Evolutionary conservation across 176 grass and related monocot genomes (phyloP).

Genomic region (Sorghum bicolor): DNA sequence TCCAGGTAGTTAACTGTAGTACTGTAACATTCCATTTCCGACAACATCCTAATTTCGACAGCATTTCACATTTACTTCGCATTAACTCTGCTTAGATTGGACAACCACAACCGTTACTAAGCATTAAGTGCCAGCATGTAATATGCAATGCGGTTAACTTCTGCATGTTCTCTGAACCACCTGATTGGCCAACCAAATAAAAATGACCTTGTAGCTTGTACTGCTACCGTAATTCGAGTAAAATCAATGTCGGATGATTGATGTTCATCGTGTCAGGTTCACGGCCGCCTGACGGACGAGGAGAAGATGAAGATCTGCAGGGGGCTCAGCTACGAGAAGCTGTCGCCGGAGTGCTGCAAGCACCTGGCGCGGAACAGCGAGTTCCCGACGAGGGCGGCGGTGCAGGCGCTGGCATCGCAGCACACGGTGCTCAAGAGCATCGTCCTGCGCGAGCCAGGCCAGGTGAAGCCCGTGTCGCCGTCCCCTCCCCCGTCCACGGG

Average conservation of each 20-base stretch:
- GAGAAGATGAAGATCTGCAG: conserved; percentile 93
- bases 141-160: background rate
- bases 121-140: conserved; percentile 26
- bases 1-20: conserved; percentile 50
- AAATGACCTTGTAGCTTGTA: background rate
- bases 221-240: background rate
- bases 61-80: background rate
- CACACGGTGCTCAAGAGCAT: conserved; percentile 78
- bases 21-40: background rate
- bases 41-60: background rate
- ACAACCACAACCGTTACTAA: background rate
- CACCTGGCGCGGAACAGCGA: conserved; percentile 63
- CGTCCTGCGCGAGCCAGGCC: conserved; percentile 42
- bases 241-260: background rate
- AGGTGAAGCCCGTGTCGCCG: conserved; percentile 27
- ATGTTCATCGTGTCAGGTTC: conserved; percentile 50
- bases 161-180: conserved; percentile 35
- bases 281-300: conserved; percentile 56
- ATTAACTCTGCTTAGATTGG: background rate
- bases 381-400: conserved; percentile 80
- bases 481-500: background rate
- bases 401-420: conserved; percentile 84
- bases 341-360: conserved; percentile 86
- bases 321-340: conserved; percentile 87
- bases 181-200: background rate